Base-by-base conservation (phyloP, 345 rosid genomes). In the Eutrema heterophyllum region DNA sequence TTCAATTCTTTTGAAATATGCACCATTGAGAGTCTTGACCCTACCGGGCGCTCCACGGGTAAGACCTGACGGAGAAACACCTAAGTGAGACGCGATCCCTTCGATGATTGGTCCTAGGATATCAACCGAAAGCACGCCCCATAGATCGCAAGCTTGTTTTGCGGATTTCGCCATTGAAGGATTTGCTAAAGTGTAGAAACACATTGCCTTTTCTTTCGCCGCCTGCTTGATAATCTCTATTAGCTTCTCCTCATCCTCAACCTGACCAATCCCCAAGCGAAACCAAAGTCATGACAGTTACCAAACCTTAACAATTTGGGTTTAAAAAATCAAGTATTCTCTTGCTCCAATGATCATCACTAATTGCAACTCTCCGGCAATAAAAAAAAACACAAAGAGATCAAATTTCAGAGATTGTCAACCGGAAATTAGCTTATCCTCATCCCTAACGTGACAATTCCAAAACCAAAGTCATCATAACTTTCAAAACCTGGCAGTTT, bases 11-110 rank as follows among this genome's bases (percentile, higher is more conserved):
- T 32, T 45, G 73, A 93, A 91, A 79, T 89, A 94, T 2, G 90
- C 95, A 7, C 88, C 95, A 0, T 84, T 69, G 35, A 91, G 88
- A 26, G 89, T 84, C 70, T 89, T 79, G 33, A 95, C 93, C 66
- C 89, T 79, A 18, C 97, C 92, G 6, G 85, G 56, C 5, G 94
- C 94, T 64, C 97, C 94, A 41, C 98, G 97, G 1, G 96, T 90
- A 56, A 93, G 92, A 6, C 98, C 96, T 8, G 90, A 88, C 4
- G 98, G 98, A 18, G 85, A 84, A 38, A 88, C 96, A 11, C 94
- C 87, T 1, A 89, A 77, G 75, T 91, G 96, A 64, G 90, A 78
- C 6, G 95, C 89, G 13, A 94, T 76, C 1, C 95, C 86, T 77
- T 91, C 93, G 0, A 94, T 94, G 51, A 94, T 88, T 7, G 97